Evolutionary conservation across 2,329 filamentous ascomycete genomes (phyloP), one percentile per base, ranked within the genome.

Genomic region (Alternaria consortialis): DNA sequence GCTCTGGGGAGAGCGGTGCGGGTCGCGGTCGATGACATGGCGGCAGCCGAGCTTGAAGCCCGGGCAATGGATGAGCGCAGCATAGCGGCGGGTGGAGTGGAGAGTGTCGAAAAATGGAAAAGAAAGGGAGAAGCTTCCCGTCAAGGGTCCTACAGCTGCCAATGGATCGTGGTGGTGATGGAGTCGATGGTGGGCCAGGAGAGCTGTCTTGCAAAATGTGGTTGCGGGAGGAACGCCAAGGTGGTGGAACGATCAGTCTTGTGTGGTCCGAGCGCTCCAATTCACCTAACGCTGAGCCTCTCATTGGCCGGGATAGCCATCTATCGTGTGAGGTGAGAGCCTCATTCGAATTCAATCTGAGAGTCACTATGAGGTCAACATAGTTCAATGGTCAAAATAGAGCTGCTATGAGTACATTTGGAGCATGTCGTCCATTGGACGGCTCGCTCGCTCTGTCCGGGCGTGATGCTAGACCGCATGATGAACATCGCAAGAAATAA

Each of bases 11-110:
- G 55, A 59, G 74, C 70, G 68, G 71, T 74, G 68, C 76, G 77
- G 54, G 72, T 74, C 68, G 74, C 72, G 69, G 72, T 66, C 59
- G 75, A 75, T 60, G 73, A 65, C 64, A 76, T 65, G 67, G 76
- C 62, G 63, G 72, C 72, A 67, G 74, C 73, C 65, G 76, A 75
- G 74, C 74, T 72, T 40, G 74, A 63, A 64, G 79, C 78, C 64
- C 78, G 76, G 74, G 71, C 67, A 70, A 80, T 63, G 65, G 75
- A 77, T 69, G 77, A 74, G 73, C 77, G 77, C 64, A 80, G 65
- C 79, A 81, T 81, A 65, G 65, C 65, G 65, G 67, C 60, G 70
- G 68, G 65, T 71, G 52, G 77, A 79, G 77, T 77, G 77, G 78
- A 79, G 76, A 79, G 67, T 65, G 68, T 71, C 66, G 73, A 63